Conservation (phyloP, 306 rosid species). For the Aeschynomene evenia region DNA sequence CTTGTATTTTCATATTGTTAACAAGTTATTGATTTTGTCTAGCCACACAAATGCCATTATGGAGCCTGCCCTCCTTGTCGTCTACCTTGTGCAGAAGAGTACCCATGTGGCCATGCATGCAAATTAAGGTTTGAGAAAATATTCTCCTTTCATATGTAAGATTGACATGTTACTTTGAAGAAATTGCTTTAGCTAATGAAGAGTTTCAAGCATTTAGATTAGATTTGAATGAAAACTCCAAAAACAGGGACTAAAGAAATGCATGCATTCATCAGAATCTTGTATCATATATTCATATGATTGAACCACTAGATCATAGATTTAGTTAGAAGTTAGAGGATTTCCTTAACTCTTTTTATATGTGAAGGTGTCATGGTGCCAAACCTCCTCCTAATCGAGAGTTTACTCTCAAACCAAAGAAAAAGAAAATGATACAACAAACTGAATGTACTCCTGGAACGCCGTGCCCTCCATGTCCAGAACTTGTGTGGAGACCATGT, state of each 20-base stretch:
- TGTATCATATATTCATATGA: not conserved
- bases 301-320: not conserved
- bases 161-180: constrained; percentile 20
- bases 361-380: constrained; percentile 81
- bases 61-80: constrained; percentile 90
- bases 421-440: constrained; percentile 61
- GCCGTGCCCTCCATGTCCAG: constrained; percentile 84
- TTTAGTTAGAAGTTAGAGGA: not conserved
- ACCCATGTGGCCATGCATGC: constrained; percentile 83
- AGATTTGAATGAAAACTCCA: not conserved
- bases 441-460: constrained; percentile 64
- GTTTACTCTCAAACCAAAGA: constrained; percentile 86
- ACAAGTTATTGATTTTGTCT: constrained; percentile 36
- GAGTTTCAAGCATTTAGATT: not conserved
- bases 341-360: constrained; percentile 15
- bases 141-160: constrained; percentile 21
- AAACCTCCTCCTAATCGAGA: constrained; percentile 89
- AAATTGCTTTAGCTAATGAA: not conserved
- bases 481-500: constrained; percentile 87
- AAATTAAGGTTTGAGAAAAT: constrained; percentile 63
- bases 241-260: not conserved
- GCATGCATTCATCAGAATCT: constrained; percentile 3
- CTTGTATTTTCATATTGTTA: constrained; percentile 9
- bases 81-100: constrained; percentile 72
- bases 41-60: constrained; percentile 98